These are phyloP conservation scores for Ramalina intermedia DNA, from an alignment of 495 filamentous ascomycete genomes.

Conservation along the genomic window DNA sequence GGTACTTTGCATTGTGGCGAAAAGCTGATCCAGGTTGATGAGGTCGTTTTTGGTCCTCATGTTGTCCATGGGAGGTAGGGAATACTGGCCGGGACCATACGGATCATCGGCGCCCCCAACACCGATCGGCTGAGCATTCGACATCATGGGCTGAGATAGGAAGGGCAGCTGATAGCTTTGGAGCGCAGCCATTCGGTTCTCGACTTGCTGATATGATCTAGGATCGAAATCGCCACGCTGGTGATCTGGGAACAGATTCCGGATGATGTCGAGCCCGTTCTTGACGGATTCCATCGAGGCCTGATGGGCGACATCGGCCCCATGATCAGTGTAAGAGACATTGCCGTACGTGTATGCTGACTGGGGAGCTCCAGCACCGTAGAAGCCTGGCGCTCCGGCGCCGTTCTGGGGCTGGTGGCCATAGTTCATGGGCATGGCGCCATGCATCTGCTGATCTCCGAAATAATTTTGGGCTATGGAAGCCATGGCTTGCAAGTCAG, in stretches of 20 bases:
- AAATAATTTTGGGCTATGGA: slow-evolving; percentile 36
- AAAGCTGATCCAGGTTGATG: slow-evolving; percentile 76
- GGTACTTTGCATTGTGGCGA: slow-evolving; percentile 88
- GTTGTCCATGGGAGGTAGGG: slow-evolving; percentile 71
- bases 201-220: slow-evolving; percentile 65
- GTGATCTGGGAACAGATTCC: slow-evolving; percentile 84
- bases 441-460: slow-evolving; percentile 45
- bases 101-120: slow-evolving; percentile 31
- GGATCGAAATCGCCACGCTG: slow-evolving; percentile 84
- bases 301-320: slow-evolving; percentile 28
- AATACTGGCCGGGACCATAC: slow-evolving; percentile 36
- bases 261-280: slow-evolving; percentile 72
- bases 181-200: slow-evolving; percentile 60
- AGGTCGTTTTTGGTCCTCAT: slow-evolving; percentile 86
- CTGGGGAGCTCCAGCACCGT: slow-evolving; percentile 36
- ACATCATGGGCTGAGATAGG: slow-evolving; percentile 39
- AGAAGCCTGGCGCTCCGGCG: slow-evolving; percentile 43
- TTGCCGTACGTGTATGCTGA: slow-evolving; percentile 47
- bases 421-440: slow-evolving; percentile 32
- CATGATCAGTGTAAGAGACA: slow-evolving; percentile 53
- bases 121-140: slow-evolving; percentile 45
- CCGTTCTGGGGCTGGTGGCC: slow-evolving; percentile 33
- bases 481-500: slow-evolving; percentile 35
- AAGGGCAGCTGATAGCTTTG: slow-evolving; percentile 58
- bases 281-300: slow-evolving; percentile 52